Conservation (phyloP, 1,284 basidiomycete genomes). For the Kalmanozyma brasiliensis region DNA sequence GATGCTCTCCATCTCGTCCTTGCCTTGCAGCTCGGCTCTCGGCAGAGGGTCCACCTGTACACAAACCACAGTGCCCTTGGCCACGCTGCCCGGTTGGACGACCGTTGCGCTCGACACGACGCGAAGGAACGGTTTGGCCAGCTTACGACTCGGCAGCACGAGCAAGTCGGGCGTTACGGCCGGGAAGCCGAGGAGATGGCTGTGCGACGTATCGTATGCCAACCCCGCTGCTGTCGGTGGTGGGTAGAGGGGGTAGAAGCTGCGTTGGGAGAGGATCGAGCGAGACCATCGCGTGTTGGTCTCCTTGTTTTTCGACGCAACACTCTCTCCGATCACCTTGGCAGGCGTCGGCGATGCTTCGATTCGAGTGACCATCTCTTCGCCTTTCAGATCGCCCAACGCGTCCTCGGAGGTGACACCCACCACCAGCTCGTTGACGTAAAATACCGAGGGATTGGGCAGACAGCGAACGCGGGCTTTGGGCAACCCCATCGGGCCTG, state of each 20-base stretch:
- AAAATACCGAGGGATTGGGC: slow-evolving; percentile 87
- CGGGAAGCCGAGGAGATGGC: slow-evolving; percentile 49
- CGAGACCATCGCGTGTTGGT: slow-evolving; percentile 68
- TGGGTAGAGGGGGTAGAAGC: slow-evolving; percentile 95
- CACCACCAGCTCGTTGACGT: slow-evolving; percentile 84
- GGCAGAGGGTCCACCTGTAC: slow-evolving; percentile 30
- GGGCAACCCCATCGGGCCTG: slow-evolving; percentile 33
- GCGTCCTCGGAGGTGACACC: slow-evolving; percentile 83
- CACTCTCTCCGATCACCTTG: slow-evolving; percentile 58
- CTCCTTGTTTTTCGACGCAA: slow-evolving; percentile 55
- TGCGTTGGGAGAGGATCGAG: slow-evolving; percentile 85
- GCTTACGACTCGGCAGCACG: slow-evolving; percentile 77
- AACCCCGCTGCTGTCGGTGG: slow-evolving; percentile 75
- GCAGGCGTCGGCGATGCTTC: slow-evolving; percentile 54
- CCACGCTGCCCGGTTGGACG: slow-evolving; percentile 73
- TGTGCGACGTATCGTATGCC: slow-evolving; percentile 59
- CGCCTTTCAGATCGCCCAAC: slow-evolving; percentile 85
- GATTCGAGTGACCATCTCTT: slow-evolving; percentile 81
- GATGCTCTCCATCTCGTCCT: not conserved
- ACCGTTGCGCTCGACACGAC: slow-evolving; percentile 76
- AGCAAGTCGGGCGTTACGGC: slow-evolving; percentile 79
- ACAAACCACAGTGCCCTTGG: slow-evolving; percentile 6
- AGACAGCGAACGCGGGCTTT: slow-evolving; percentile 78
- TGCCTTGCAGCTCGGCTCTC: slow-evolving; percentile 1
- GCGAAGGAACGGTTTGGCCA: slow-evolving; percentile 66